Conservation (phyloP, 2,329 filamentous ascomycete species). For the Penicillium concentricum region DNA sequence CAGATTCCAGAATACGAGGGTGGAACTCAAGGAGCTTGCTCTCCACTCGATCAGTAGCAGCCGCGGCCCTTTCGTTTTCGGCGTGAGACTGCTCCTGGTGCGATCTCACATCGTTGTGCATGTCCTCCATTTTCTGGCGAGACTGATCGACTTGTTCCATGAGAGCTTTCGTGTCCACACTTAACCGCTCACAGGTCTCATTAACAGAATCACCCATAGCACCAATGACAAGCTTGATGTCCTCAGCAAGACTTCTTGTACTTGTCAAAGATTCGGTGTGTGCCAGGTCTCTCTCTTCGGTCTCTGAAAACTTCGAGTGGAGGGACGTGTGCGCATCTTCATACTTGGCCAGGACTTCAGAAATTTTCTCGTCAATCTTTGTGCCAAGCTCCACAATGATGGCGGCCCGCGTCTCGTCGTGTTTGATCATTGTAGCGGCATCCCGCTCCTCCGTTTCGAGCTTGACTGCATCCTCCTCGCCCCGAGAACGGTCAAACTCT, state of each 20-base stretch:
- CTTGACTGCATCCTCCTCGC: constrained; percentile 75
- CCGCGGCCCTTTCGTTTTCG: constrained; percentile 72
- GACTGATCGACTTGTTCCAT: constrained; percentile 80
- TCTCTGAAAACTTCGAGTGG: constrained; percentile 70
- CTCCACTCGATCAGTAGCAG: constrained; percentile 72
- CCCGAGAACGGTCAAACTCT: constrained; percentile 84
- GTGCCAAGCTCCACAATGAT: constrained; percentile 54
- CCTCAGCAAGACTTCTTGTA: constrained; percentile 79
- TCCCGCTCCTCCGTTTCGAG: constrained; percentile 69
- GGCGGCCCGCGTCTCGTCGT: constrained; percentile 57
- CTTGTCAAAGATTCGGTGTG: constrained; percentile 71
- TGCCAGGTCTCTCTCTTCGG: constrained; percentile 70
- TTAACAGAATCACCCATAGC: constrained; percentile 78
- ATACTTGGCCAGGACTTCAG: constrained; percentile 79
- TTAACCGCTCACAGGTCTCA: constrained; percentile 81
- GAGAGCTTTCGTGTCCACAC: constrained; percentile 82
- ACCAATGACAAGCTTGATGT: constrained; percentile 81
- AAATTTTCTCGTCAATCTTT: constrained; percentile 74
- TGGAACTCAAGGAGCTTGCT: constrained; percentile 78
- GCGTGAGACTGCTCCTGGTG: constrained; percentile 83
- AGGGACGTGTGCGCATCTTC: constrained; percentile 76
- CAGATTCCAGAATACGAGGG: constrained; percentile 80
- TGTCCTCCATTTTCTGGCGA: constrained; percentile 70
- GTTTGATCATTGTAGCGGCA: constrained; percentile 56
- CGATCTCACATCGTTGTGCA: constrained; percentile 67